Base-by-base conservation (phyloP, 2,329 filamentous ascomycete genomes). In the Graphiopsis chlorocephala region DNA sequence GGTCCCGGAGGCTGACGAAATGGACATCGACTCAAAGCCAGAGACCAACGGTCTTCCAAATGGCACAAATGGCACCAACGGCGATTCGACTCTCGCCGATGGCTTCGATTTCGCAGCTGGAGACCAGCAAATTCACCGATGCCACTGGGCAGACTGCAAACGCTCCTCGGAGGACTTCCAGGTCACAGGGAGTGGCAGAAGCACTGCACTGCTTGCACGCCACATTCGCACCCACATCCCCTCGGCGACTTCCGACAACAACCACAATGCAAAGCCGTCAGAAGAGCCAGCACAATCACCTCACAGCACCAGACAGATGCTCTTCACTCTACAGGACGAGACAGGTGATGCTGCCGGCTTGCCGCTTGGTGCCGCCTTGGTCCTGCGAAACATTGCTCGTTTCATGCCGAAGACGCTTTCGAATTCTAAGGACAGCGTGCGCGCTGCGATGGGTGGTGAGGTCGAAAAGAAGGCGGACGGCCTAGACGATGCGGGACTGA, bases 361-460 rank as follows among this genome's bases (percentile, higher is more conserved):
- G 38, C 90, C 91, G n/a, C 82, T 94, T 7, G 91, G 89, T 63
- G 89, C 90, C 2, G 88, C 90, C 15, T 82, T 94, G 29, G 90
- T 95, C 38, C 82, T 95, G 53, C 86, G 91, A 31, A 95, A 95
- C 74, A 86, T 95, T 66, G 91, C 91, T 14, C 77, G 80, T 26
- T 84, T 82, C 53, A 72, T 75, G 69, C 74, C 74, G 7, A 68
- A 70, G 64, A 52, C 61, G 5, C 50, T 69, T 20, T 59, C 65
- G 20, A 55, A 58, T 26, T 58, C 59, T 23, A 66, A 66, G n/a
- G 66, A 64, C 20, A 52, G 64, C 23, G 61, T 52, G 17, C 35
- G 61, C 29, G 55, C 61, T 25, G 63, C 31, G 33, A 52, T 56
- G 56, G 38, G 47, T 6, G 57, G 33, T 12, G 58, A 61, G 48